Evolutionary conservation across 2,329 filamentous ascomycete species (phyloP), one percentile per base, ranked within the genome.

Genomic region (Dothiorella sarmentorum): DNA sequence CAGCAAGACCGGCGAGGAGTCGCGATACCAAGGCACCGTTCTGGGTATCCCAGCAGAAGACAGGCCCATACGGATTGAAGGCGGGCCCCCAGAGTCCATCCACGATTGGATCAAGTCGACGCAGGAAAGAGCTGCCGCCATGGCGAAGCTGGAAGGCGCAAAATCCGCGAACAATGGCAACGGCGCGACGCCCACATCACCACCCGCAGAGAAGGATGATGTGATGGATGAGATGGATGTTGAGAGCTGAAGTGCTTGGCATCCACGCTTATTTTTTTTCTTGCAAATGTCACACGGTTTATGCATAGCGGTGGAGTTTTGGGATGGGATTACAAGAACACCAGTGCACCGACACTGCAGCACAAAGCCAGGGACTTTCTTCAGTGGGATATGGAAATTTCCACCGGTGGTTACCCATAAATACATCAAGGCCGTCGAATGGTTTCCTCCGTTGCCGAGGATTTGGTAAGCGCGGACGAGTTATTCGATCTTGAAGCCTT

Each of bases 1-100:
- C 72, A 91, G 87, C 75, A 95, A 94, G 66, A 89, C 88, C 0
- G 90, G 89, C 62, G 91, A 95, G 67, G 91, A 96, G 68, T 87
- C 87, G 9, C 87, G 93, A 67, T 96, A 91, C 71, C 85, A 88
- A 64, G 91, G 90, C 27, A 96, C 93, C 0, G 82, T 94, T 0
- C 79, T 97, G 10, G 93, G 93, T 3, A 86, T 86, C 63, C 79
- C 81, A 43, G 82, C 82, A 49, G 90, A 96, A 64, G 82, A 86
- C 59, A 85, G 84, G 67, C 83, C 87, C 7, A 77, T 96, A 26
- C 79, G 86, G 53, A 87, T 96, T 53, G 91, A 96, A 70, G 92
- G 92, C 42, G 90, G 90, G 18, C 79, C 84, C 31, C 81, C 82
- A 6, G 82, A 84, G 52, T 89, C 82, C 60, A 81, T 93, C 44